Evolutionary conservation across 768 basidiomycete species (phyloP).

Genomic region (Amanita brunnescens): DNA sequence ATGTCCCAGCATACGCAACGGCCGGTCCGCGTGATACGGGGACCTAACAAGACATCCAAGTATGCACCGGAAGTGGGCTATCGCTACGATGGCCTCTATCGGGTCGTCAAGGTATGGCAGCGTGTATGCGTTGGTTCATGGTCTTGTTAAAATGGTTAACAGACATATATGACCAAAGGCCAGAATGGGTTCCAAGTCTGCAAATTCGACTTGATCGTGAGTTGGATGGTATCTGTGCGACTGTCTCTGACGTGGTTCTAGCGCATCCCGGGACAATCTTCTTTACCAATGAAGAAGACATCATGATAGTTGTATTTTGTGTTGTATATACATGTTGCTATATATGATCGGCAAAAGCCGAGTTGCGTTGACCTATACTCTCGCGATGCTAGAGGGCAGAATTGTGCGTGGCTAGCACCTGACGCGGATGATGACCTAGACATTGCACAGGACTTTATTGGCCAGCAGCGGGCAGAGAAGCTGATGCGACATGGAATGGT

Average conservation of each 20-base stretch:
- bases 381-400: conserved; percentile 11
- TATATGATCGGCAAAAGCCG: neutral
- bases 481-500: conserved; percentile 36
- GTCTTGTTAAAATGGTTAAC: no score
- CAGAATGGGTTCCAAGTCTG: conserved; percentile 22
- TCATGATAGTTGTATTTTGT: neutral
- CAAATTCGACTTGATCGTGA: conserved; percentile 21
- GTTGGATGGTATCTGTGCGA: neutral
- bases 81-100: conserved; percentile 37
- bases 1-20: conserved; percentile 20
- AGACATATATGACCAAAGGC: conserved; percentile 24
- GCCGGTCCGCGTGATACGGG: conserved; percentile 36
- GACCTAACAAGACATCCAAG: conserved; percentile 17
- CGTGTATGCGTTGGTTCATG: neutral
- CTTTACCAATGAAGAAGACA: conserved; percentile 6
- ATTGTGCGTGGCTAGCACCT: conserved; percentile 8
- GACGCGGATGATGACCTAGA: neutral
- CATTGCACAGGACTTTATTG: conserved; percentile 47
- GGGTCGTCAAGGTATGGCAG: conserved; percentile 22
- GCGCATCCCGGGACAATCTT: conserved; percentile 10
- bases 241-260: neutral
- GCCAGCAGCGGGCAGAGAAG: conserved; percentile 45
- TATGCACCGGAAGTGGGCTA: conserved; percentile 31
- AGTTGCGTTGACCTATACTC: neutral
- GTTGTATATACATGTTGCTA: neutral